Evolutionary conservation across 1,284 basidiomycete genomes (phyloP).

Genomic region (Cryptococcus wingfieldii): DNA sequence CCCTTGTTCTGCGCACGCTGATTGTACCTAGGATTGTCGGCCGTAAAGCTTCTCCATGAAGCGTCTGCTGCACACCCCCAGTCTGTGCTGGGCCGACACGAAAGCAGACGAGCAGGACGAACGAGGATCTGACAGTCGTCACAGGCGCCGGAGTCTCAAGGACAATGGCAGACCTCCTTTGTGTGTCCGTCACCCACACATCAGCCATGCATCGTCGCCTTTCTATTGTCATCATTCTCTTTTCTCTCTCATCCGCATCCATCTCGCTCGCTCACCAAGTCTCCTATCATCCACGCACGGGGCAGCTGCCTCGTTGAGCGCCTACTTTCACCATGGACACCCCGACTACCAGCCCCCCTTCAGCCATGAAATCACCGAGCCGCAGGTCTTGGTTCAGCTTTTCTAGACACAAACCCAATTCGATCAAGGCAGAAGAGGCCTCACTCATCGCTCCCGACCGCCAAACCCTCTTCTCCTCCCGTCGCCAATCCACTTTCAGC

Average conservation of each 20-base stretch:
- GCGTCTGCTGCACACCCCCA: too few relatives aligned
- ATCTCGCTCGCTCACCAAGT: not conserved
- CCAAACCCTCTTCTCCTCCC: not conserved
- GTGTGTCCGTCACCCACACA: not conserved
- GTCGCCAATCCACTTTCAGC: not conserved
- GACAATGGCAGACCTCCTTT: not conserved
- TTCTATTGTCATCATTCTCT: not conserved
- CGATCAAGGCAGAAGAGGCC: not conserved
- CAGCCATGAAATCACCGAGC: not conserved
- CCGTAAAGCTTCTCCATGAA: too few relatives aligned
- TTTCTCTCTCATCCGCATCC: not conserved
- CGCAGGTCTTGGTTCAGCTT: not conserved
- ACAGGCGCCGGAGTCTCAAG: not conserved
- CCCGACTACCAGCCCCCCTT: not conserved
- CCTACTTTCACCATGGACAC: not conserved
- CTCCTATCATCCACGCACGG: not conserved
- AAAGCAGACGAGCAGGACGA: not conserved
- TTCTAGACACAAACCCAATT: not conserved
- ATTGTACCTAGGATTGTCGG: too few relatives aligned
- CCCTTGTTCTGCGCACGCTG: too few relatives aligned
- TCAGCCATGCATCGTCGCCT: not conserved
- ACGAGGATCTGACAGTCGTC: not conserved
- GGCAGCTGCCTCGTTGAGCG: not conserved
- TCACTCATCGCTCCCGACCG: not conserved
- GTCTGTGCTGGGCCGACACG: too few relatives aligned